Evolutionary conservation across 192 early-diverging fungal genomes (phyloP).

Genomic region (Coemansia sp.): DNA sequence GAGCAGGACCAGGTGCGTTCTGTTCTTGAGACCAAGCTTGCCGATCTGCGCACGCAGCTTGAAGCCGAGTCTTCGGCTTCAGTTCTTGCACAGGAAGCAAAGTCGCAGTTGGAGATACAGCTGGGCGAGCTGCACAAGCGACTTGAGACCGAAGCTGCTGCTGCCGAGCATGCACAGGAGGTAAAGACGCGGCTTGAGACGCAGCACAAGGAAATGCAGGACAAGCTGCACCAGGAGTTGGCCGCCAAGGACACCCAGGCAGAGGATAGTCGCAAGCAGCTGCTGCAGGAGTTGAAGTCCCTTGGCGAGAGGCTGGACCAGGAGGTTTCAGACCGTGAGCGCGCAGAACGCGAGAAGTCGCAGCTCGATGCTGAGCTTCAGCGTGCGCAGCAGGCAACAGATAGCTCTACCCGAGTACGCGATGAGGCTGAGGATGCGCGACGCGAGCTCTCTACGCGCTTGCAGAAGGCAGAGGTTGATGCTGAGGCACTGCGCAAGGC

Average conservation of each 20-base stretch:
- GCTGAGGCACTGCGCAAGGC: slow-evolving; percentile 54
- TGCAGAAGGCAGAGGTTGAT: slow-evolving; percentile 64
- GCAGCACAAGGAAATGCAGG: slow-evolving; percentile 68
- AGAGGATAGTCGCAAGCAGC: slow-evolving; percentile 71
- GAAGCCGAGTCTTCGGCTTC: too few relatives aligned
- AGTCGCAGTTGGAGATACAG: slow-evolving; percentile 60
- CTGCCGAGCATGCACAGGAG: slow-evolving; percentile 63
- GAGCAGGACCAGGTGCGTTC: too few relatives aligned
- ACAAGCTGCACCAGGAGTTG: slow-evolving; percentile 61
- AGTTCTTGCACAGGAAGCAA: slow-evolving; percentile 12
- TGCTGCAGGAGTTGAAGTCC: slow-evolving; percentile 57
- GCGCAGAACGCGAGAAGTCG: slow-evolving; percentile 61
- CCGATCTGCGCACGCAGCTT: slow-evolving; percentile 61
- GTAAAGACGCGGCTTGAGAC: slow-evolving; percentile 64
- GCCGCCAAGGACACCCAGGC: slow-evolving; percentile 67
- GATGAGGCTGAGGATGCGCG: slow-evolving; percentile 67
- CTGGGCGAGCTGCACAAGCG: slow-evolving; percentile 61
- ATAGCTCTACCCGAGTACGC: slow-evolving; percentile 62
- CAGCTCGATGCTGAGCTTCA: slow-evolving; percentile 64
- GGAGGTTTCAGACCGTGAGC: slow-evolving; percentile 57
- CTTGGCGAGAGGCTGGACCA: slow-evolving; percentile 61
- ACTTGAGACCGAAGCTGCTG: slow-evolving; percentile 64
- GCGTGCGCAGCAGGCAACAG: slow-evolving; percentile 56
- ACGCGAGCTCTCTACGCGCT: slow-evolving; percentile 55
- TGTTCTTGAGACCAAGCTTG: too few relatives aligned